phyloP scores from a whole-genome alignment of 306 rosid genomes.

The Vigna radiata region DNA sequence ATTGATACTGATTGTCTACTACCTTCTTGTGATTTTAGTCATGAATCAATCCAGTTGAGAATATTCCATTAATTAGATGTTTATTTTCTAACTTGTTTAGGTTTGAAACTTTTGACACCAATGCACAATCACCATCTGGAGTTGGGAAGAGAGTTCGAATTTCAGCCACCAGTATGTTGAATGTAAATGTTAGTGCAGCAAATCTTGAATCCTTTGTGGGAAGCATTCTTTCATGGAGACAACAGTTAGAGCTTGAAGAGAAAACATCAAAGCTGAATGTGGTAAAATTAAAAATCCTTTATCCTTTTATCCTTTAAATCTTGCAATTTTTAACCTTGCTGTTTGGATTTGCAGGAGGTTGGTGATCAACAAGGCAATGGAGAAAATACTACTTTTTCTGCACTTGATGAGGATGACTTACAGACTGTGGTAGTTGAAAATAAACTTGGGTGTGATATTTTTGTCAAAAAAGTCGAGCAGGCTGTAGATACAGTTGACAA shows the following conservation, averaged over 20 bases:
- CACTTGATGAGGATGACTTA: constrained; percentile 93
- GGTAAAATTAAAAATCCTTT: constrained; percentile 54
- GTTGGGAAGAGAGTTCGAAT: constrained; percentile 85
- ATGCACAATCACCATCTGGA: constrained; percentile 60
- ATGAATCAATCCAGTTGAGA: constrained; percentile 28
- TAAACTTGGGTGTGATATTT: constrained; percentile 87
- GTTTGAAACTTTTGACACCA: constrained; percentile 88
- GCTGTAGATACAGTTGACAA: constrained; percentile 61
- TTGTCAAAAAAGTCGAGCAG: constrained; percentile 74
- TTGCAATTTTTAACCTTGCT: constrained; percentile 35
- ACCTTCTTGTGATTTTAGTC: constrained; percentile 29
- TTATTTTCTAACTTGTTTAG: constrained; percentile 56
- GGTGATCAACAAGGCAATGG: constrained; percentile 57
- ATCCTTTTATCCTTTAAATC: constrained; percentile 38
- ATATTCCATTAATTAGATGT: constrained; percentile 28
- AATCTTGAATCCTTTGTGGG: constrained; percentile 79
- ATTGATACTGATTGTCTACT: constrained; percentile 9
- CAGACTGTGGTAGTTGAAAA: constrained; percentile 88
- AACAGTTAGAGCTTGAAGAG: constrained; percentile 85
- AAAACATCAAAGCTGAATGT: constrained; percentile 71
- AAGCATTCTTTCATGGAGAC: constrained; percentile 87
- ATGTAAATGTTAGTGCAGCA: constrained; percentile 90
- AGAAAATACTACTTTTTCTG: constrained; percentile 71
- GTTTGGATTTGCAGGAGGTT: constrained; percentile 66
- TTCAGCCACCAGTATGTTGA: constrained; percentile 86